Evolutionary conservation across 805 yeast species (phyloP), one percentile per base, ranked within the genome.

Genomic region (Starmerella powellii): DNA sequence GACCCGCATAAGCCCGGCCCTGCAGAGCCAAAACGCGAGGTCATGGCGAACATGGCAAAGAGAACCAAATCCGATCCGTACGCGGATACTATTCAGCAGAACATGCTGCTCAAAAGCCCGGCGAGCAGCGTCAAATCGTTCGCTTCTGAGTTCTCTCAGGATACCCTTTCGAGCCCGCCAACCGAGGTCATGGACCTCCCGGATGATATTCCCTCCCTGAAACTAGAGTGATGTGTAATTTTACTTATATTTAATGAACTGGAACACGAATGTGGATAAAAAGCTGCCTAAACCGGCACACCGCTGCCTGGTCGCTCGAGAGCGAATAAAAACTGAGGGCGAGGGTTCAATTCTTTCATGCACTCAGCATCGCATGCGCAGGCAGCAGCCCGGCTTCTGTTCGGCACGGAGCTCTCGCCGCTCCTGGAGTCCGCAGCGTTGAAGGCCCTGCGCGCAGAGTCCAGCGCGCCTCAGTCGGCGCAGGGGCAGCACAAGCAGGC

Each of bases 31-130:
- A n/a, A n/a, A n/a, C n/a, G n/a, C n/a, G n/a, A n/a, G n/a, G n/a
- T n/a, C n/a, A n/a, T n/a, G n/a, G n/a, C n/a, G n/a, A n/a, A n/a
- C n/a, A n/a, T n/a, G n/a, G 46, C 50, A 2, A 47, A 47, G 19
- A 34, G 42, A 10, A 31, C 44, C 3, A 47, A 47, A 19, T 40
- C 48, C 2, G 50, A 47, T 20, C 35, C 45, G 6, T 36, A 41
- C 29, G 38, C 24, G 2, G 45, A 38, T 3, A 34, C 26, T 15
- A 16, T 3, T 2, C 30, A 13, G 28, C 42, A 29, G 31, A 31
- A 41, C n/a, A 18, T 6, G 15, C 27, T 41, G 13, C 31, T 42
- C 2, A 15, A 17, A 8, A 34, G 44, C 19, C 46, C 46, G 11
- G 20, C 24, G 8, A 4, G 15, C n/a, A n/a, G n/a, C 16, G 35